These are phyloP conservation scores for Hansenula lynferdii DNA, from an alignment of 1,139 yeast species.

Conservation along the genomic window DNA sequence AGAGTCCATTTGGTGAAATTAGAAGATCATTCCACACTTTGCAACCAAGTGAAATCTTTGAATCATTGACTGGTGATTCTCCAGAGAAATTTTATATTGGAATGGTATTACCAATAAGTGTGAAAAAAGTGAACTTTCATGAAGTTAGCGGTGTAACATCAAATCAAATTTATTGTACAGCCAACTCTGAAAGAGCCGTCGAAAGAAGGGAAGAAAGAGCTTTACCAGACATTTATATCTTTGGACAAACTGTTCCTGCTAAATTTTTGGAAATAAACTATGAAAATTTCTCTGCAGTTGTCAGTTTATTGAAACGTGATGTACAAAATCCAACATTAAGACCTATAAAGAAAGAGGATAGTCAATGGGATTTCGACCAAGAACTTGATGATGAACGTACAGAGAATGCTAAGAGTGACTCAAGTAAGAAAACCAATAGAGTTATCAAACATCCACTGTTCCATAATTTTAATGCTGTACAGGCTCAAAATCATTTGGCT, in stretches of 20 bases:
- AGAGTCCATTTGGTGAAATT: constrained; percentile 81
- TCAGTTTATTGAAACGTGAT: constrained; percentile 66
- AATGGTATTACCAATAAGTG: constrained; percentile 71
- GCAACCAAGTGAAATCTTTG: constrained; percentile 71
- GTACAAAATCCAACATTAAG: constrained; percentile 51
- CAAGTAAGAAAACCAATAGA: constrained; percentile 54
- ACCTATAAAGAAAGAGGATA: constrained; percentile 48
- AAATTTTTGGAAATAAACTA: constrained; percentile 69
- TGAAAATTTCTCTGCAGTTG: constrained; percentile 65
- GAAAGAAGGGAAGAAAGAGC: constrained; percentile 45
- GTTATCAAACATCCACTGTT: constrained; percentile 91
- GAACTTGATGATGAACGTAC: constrained; percentile 62
- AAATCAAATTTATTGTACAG: constrained; percentile 70
- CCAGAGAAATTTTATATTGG: constrained; percentile 63
- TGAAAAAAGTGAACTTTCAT: constrained; percentile 46
- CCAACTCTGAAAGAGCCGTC: constrained; percentile 58
- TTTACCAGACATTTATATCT: constrained; percentile 42
- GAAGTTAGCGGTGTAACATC: constrained; percentile 61
- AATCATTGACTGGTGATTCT: constrained; percentile 87
- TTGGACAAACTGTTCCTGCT: constrained; percentile 85
- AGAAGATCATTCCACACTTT: constrained; percentile 69
- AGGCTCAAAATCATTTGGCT: constrained; percentile 92
- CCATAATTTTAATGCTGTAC: constrained; percentile 74
- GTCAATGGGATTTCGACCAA: constrained; percentile 79
- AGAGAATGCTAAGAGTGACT: constrained; percentile 47